Conservation (phyloP, 73 alveolate species). For the Breviolum minutum region DNA sequence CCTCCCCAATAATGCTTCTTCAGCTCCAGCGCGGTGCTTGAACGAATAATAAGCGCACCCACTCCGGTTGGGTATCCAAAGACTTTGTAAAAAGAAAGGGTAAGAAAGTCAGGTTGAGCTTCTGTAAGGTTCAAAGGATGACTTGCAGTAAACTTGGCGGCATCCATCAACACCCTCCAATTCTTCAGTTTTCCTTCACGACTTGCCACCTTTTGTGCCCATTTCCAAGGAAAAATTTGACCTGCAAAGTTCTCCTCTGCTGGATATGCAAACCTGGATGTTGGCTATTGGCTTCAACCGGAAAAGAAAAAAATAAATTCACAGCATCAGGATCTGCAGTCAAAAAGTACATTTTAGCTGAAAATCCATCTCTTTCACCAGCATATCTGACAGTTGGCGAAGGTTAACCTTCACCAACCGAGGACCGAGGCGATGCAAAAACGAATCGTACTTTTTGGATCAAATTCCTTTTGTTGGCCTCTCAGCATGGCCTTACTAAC, state of each 20-base stretch:
- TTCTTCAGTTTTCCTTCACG: not conserved
- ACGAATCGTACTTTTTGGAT: too few species aligned
- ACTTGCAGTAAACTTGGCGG: slow-evolving; percentile 55
- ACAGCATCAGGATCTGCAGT: not conserved
- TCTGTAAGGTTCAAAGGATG: slow-evolving; percentile 70
- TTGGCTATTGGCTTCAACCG: not conserved
- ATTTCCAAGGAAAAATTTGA: slow-evolving; percentile 44
- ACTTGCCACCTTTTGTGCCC: slow-evolving; percentile 52
- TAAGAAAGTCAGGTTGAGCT: slow-evolving; percentile 67
- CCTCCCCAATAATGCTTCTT: slow-evolving; percentile 90
- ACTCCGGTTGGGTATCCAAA: slow-evolving; percentile 79
- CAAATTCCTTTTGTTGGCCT: too few species aligned
- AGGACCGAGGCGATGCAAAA: too few species aligned
- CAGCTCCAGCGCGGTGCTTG: slow-evolving; percentile 10
- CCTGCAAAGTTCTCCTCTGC: slow-evolving; percentile 91
- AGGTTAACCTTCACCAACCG: too few species aligned
- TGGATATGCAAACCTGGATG: slow-evolving; percentile 68
- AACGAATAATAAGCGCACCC: slow-evolving; percentile 50
- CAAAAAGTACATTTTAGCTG: not conserved
- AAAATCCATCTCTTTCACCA: too few species aligned
- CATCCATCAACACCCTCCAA: slow-evolving; percentile 75
- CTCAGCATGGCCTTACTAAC: too few species aligned
- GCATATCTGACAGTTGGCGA: too few species aligned
- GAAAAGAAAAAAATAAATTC: not conserved
- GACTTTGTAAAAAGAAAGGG: slow-evolving; percentile 49